These are phyloP conservation scores for Botrytis tulipae DNA, from an alignment of 2,329 filamentous ascomycete species.

Conservation along the genomic window DNA sequence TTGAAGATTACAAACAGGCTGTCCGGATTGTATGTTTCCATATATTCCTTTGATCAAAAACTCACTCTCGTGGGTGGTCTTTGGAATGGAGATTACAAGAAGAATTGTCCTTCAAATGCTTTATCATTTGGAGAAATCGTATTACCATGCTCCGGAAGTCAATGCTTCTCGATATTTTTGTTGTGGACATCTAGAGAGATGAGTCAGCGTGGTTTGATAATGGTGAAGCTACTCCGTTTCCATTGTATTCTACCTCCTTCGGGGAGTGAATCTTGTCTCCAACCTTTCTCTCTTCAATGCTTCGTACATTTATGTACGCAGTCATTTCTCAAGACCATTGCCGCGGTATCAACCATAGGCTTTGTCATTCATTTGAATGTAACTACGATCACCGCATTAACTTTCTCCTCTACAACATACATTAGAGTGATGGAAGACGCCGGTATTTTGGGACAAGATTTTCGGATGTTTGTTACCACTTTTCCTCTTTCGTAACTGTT, in stretches of 20 bases:
- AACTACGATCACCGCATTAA: slow-evolving; percentile 65
- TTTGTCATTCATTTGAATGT: slow-evolving; percentile 43
- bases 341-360: slow-evolving; percentile 53
- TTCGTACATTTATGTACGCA: slow-evolving; percentile 34
- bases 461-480: slow-evolving; percentile 29
- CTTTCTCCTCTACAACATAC: slow-evolving; percentile 51
- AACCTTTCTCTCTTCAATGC: slow-evolving; percentile 42
- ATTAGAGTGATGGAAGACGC: slow-evolving; percentile 39
- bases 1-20: slow-evolving; percentile 39
- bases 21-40: slow-evolving; percentile 33
- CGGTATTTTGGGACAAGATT: slow-evolving; percentile 35
- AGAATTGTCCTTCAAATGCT: slow-evolving; percentile 30
- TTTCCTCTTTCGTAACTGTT: slow-evolving; percentile 36
- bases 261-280: slow-evolving; percentile 44
- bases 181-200: slow-evolving; percentile 31
- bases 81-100: slow-evolving; percentile 40
- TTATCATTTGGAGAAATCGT: slow-evolving; percentile 31
- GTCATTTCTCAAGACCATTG: slow-evolving; percentile 48
- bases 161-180: slow-evolving; percentile 21
- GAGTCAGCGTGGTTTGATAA: slow-evolving; percentile 30
- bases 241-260: slow-evolving; percentile 27
- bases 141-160: slow-evolving; percentile 37
- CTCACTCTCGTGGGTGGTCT: slow-evolving; percentile 30
- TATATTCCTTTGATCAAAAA: slow-evolving; percentile 21
- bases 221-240: slow-evolving; percentile 48